Percentiles rank a stretch among this genome's conserved stretches.
Evolutionary conservation across 2,329 filamentous ascomycete genomes (phyloP).

Genomic region (Colletotrichum cordylinicola): DNA sequence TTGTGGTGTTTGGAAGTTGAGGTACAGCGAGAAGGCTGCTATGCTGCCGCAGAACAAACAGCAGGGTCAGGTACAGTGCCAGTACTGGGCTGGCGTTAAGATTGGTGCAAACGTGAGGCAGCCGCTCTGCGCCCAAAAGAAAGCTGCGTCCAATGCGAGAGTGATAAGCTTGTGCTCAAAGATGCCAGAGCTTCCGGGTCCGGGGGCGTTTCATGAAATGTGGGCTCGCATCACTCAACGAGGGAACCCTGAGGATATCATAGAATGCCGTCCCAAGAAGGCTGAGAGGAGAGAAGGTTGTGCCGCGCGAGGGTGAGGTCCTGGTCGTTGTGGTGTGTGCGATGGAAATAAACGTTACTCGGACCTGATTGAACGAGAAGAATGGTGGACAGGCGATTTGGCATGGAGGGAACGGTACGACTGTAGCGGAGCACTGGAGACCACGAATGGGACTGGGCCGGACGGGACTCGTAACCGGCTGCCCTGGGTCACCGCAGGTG

Average conservation of each 20-base stretch:
- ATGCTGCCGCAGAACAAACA: not conserved
- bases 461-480: slow-evolving; percentile 14
- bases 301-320: not conserved
- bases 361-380: slow-evolving; percentile 9
- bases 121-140: slow-evolving; percentile 7
- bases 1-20: not conserved
- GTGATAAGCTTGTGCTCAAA: slow-evolving; percentile 22
- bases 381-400: not conserved
- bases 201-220: slow-evolving; percentile 24
- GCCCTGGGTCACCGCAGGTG: slow-evolving; percentile 12
- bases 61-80: not conserved
- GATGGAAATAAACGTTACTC: slow-evolving; percentile 5
- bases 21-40: not conserved
- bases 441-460: not conserved
- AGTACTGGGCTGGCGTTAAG: not conserved
- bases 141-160: slow-evolving; percentile 3
- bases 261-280: not conserved
- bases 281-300: not conserved
- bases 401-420: not conserved
- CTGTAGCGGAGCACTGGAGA: not conserved
- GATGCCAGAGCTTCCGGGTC: slow-evolving; percentile 24
- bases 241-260: slow-evolving; percentile 2
- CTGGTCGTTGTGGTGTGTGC: slow-evolving; percentile 15
- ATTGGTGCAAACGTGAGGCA: not conserved
- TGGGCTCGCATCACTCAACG: slow-evolving; percentile 18